These are phyloP conservation scores for Plasmodium inui DNA, from an alignment of 169 alveolate genomes.

Conservation along the genomic window DNA sequence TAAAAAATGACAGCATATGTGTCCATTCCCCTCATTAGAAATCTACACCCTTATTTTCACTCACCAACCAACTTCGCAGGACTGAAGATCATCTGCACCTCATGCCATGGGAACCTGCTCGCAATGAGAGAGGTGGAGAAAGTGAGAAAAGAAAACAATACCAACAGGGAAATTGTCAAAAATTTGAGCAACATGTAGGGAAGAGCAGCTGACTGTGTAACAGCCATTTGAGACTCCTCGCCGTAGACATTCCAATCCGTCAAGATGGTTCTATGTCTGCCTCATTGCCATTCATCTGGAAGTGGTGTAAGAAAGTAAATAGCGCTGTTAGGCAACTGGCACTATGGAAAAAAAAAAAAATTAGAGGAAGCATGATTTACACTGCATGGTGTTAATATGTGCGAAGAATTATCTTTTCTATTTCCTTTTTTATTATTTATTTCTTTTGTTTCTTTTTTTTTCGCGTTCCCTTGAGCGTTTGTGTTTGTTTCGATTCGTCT, in stretches of 20 bases:
- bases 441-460: background rate
- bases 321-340: background rate
- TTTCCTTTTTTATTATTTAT: background rate
- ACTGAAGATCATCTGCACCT: conserved; percentile 54
- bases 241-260: background rate
- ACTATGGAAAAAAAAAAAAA: background rate
- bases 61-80: conserved; percentile 13
- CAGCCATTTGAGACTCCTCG: background rate
- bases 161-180: conserved; percentile 61
- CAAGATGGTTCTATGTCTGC: background rate
- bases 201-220: background rate
- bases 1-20: background rate
- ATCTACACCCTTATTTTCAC: background rate
- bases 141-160: conserved; percentile 64
- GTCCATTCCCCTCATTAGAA: background rate
- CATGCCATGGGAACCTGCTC: conserved; percentile 56
- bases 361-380: background rate
- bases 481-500: background rate
- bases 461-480: background rate
- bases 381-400: background rate
- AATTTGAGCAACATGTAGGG: conserved; percentile 40
- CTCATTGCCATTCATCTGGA: background rate
- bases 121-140: conserved; percentile 61
- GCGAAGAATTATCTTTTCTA: background rate
- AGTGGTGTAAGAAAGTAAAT: background rate